Evolutionary conservation across 2,329 filamentous ascomycete species (phyloP), one percentile per base, ranked within the genome.

Genomic region (Fusarium hostae): DNA sequence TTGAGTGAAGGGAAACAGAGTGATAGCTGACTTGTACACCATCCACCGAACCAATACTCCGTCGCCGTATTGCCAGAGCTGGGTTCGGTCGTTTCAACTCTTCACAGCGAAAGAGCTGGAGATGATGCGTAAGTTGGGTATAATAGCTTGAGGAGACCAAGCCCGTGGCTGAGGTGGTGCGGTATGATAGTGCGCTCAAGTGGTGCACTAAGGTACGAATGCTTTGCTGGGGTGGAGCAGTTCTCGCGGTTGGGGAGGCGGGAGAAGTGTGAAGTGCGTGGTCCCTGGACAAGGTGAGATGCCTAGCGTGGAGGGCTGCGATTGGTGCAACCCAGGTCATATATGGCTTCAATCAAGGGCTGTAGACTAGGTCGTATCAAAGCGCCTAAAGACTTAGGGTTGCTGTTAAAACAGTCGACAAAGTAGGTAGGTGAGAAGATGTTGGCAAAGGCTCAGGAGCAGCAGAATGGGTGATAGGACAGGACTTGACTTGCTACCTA

Each of bases 291-390:
- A 72, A 68, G 54, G 58, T 63, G 72, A 68, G 66, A 70, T 63
- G 63, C 63, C 66, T 75, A 73, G 79, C 78, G 79, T 80, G 79
- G 77, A 76, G 60, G 72, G 45, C 67, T 63, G 60, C 73, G 75
- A 80, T 80, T 80, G 79, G 79, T 73, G 68, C 65, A 67, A 73
- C 61, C 58, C 28, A 43, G 60, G 48, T 69, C 61, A 58, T 43
- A 58, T 57, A 72, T 63, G 61, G 61, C 57, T 64, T 60, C 51
- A 43, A 66, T 59, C 45, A 51, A 67, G 45, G 45, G 48, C 30
- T 50, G 55, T 35, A 48, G 16, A 37, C 58, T 37, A 50, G 26
- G 45, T 62, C 43, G 41, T 39, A 24, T 55, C 44, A 54, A 45
- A 54, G 41, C 54, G 51, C 32, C 37, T 32, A 24, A 40, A 51